These are phyloP conservation scores for Saccharum officinarum DNA, from an alignment of 176 grass and related monocot genomes.

Conservation along the genomic window DNA sequence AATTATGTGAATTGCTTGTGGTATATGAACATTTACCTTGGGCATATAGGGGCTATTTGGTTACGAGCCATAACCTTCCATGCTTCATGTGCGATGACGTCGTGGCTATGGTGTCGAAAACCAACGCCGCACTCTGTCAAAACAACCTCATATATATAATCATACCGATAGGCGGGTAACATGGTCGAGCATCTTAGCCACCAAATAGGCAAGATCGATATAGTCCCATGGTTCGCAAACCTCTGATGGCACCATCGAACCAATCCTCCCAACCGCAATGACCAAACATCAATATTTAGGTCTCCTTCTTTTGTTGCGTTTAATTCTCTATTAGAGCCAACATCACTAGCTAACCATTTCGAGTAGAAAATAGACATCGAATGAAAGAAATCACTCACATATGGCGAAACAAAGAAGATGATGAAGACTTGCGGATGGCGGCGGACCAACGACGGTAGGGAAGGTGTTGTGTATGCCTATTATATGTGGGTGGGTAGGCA, in stretches of 20 bases:
- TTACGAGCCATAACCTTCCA: too few species aligned
- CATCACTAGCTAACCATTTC: background rate
- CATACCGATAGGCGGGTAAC: background rate
- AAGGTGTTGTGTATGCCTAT: too few species aligned
- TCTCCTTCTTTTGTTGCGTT: too few species aligned
- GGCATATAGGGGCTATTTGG: too few species aligned
- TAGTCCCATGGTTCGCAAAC: background rate
- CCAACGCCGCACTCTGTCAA: too few species aligned
- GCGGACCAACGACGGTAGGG: too few species aligned
- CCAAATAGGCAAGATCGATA: background rate
- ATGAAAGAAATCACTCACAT: background rate
- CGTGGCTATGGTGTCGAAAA: too few species aligned
- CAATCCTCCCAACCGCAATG: background rate
- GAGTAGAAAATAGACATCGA: background rate
- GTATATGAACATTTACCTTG: background rate
- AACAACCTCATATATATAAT: background rate
- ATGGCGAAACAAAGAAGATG: background rate
- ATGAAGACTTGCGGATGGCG: background rate
- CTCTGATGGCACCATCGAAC: background rate
- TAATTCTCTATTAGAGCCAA: background rate
- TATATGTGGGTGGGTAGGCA: background rate
- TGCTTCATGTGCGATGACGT: too few species aligned
- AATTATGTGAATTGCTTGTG: background rate
- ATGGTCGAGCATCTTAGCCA: background rate
- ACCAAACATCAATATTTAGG: background rate